Evolutionary conservation across 2,329 filamentous ascomycete genomes (phyloP), one percentile per base, ranked within the genome.

Genomic region (Alternaria brassicicola): DNA sequence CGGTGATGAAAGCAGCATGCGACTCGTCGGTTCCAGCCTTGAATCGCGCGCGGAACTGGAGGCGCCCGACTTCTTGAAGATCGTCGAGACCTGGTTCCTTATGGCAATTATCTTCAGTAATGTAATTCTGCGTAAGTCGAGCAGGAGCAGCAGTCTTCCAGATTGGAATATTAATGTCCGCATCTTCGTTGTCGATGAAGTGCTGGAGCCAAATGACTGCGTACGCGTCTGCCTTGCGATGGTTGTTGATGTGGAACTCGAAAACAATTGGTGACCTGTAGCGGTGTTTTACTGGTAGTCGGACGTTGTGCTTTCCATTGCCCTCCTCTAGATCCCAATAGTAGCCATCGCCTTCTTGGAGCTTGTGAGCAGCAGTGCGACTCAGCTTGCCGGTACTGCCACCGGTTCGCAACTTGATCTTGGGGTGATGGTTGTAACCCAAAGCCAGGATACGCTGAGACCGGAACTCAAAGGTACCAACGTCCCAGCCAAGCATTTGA

Each of bases 211-310:
- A 98, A 26, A 97, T 79, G 0, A 90, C 83, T 0, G 93, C 89
- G 72, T 92, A 96, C 0, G 89, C 89, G 61, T 91, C 88, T 1
- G 89, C 82, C 57, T 86, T 84, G 26, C 90, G 88, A 73, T 90
- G 90, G 49, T 88, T 86, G 0, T 86, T 77, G 0, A 85, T 80
- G 66, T 92, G 88, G 69, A 98, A 90, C 70, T 97, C 93, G 66
- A 98, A 89, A 47, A 97, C 92, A 9, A 98, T 83, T 0, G 94
- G 93, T 0, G 92, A 94, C 35, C 94, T 87, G 79, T 97, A 97
- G 23, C 94, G 89, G 73, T 94, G 91, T 63, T 93, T 92, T 36
- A 98, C 92, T 0, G 95, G 95, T 2, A 99, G 84, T 3, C 91
- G 88, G 26, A 95, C 76, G n/a, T 80, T 78, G 43, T 82, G 76